Conservation (phyloP, 768 basidiomycete genomes). For the Xerocomus spinulosus region DNA sequence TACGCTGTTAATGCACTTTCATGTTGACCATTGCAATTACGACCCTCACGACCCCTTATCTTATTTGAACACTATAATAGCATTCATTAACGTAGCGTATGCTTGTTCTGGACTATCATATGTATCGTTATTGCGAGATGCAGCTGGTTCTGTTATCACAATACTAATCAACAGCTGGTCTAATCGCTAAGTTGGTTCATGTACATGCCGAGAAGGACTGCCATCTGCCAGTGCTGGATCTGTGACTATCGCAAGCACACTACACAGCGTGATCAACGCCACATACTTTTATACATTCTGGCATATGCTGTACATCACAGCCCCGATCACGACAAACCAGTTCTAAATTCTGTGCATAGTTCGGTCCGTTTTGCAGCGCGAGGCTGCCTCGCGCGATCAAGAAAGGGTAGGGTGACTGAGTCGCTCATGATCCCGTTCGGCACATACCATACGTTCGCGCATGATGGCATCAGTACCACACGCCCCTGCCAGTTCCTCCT, state of each 20-base stretch:
- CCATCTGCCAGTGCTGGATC: no score
- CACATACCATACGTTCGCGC: no score
- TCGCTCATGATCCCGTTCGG: no score
- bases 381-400: constrained; percentile 16
- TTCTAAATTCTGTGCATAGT: background rate
- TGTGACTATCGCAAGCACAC: background rate
- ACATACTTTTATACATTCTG: background rate
- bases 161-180: background rate
- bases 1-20: constrained; percentile 1
- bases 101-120: constrained; percentile 10
- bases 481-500: no score
- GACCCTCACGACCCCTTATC: constrained; percentile 7
- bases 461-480: no score
- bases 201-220: background rate
- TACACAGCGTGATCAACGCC: background rate
- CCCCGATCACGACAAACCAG: background rate
- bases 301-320: background rate
- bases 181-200: background rate
- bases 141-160: constrained; percentile 19
- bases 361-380: constrained; percentile 9
- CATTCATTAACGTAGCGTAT: constrained; percentile 20
- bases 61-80: constrained; percentile 12
- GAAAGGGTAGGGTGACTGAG: constrained; percentile 19
- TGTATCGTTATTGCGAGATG: constrained; percentile 8
- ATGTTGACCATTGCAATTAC: constrained; percentile 10